phyloP scores from a whole-genome alignment of 2,329 filamentous ascomycete genomes.

The Lecanicillium sp. region DNA sequence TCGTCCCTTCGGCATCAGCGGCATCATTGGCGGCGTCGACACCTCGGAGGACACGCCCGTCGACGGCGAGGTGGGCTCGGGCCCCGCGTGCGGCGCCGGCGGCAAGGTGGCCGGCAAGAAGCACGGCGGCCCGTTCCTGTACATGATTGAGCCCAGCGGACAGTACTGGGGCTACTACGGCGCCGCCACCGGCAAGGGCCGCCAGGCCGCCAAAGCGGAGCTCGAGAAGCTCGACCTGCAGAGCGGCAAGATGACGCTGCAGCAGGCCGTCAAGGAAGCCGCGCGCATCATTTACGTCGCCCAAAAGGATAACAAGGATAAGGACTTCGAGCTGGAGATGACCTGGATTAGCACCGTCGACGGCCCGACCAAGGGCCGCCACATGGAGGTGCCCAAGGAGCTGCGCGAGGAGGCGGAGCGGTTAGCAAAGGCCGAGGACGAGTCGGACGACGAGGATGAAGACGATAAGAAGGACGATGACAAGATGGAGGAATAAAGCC shows the following conservation, averaged over 20 bases:
- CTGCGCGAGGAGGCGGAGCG: constrained; percentile 87
- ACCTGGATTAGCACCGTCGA: constrained; percentile 86
- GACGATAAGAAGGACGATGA: constrained; percentile 57
- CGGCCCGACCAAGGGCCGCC: constrained; percentile 86
- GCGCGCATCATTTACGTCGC: constrained; percentile 95
- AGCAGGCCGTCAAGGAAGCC: constrained; percentile 91
- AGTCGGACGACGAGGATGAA: constrained; percentile 81
- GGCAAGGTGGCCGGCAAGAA: constrained; percentile 70
- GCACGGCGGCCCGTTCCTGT: constrained; percentile 85
- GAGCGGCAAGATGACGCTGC: constrained; percentile 67
- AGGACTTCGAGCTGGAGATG: constrained; percentile 99
- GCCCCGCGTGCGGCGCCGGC: constrained; percentile 72
- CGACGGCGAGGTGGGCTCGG: constrained; percentile 82
- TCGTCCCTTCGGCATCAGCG: constrained; percentile 91
- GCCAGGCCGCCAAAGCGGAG: constrained; percentile 95
- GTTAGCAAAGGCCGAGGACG: constrained; percentile 83
- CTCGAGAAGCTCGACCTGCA: constrained; percentile 93
- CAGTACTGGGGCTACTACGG: constrained; percentile 99
- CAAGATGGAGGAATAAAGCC: constrained; percentile 80
- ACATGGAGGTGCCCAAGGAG: constrained; percentile 89
- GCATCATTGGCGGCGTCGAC: constrained; percentile 91
- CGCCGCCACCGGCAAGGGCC: constrained; percentile 91
- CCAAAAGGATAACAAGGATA: constrained; percentile 99
- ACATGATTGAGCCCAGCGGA: constrained; percentile 98
- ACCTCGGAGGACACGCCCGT: constrained; percentile 78